These are phyloP conservation scores for Cytidiella melzeri DNA, from an alignment of 768 basidiomycete species.

Conservation along the genomic window DNA sequence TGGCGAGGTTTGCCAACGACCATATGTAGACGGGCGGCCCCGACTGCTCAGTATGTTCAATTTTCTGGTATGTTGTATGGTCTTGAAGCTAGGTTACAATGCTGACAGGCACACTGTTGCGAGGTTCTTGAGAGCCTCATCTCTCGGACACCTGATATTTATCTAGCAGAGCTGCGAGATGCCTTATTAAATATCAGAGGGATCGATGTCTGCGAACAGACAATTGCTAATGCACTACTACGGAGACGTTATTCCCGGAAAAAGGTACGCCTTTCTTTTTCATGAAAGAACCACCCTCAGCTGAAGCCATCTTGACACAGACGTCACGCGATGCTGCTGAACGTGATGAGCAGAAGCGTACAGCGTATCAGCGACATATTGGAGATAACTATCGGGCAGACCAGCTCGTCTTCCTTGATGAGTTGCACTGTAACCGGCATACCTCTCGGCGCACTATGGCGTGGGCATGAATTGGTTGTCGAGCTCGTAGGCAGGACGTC, in stretches of 20 bases:
- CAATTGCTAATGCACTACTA: constrained; percentile 21
- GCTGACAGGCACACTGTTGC: too few relatives aligned
- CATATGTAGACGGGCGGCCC: background rate
- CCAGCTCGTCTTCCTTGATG: constrained; percentile 30
- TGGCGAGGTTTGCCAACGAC: background rate
- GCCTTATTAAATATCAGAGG: constrained; percentile 17
- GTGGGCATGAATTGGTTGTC: constrained; percentile 23
- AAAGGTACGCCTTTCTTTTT: constrained; percentile 20
- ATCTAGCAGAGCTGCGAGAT: constrained; percentile 24
- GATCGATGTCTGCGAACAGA: constrained; percentile 16
- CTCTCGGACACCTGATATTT: constrained; percentile 22
- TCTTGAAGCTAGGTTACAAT: too few relatives aligned
- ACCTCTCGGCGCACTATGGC: constrained; percentile 18
- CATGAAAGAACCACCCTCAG: too few relatives aligned
- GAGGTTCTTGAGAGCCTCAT: constrained; percentile 17
- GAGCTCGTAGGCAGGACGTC: constrained; percentile 19
- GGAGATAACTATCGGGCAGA: constrained; percentile 13
- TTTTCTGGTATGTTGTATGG: constrained; percentile 3
- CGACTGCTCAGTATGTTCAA: constrained; percentile 1
- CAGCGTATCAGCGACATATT: constrained; percentile 6
- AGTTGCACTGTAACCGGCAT: constrained; percentile 26
- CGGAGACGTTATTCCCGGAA: constrained; percentile 21
- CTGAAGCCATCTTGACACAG: too few relatives aligned
- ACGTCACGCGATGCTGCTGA: constrained; percentile 13
- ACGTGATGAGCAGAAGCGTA: constrained; percentile 10